Conservation (phyloP, 1,284 basidiomycete species). For the Sphagnurus paluster region DNA sequence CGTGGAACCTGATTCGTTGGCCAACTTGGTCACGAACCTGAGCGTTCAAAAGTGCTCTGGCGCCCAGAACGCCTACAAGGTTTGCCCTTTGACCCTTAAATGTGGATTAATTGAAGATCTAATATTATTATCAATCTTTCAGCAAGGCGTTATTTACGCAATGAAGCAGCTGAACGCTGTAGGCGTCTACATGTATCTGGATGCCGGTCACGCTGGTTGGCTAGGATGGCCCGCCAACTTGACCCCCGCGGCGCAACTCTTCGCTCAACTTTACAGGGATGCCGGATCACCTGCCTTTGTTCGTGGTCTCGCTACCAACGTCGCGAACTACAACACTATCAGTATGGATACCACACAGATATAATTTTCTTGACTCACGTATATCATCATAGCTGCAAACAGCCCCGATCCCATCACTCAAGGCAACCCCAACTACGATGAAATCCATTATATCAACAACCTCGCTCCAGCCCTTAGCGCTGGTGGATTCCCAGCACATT, state of each 20-base stretch:
- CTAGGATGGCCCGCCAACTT: slow-evolving; percentile 68
- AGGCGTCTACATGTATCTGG: slow-evolving; percentile 60
- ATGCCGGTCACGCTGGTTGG: slow-evolving; percentile 69
- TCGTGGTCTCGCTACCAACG: slow-evolving; percentile 64
- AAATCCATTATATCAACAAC: slow-evolving; percentile 59
- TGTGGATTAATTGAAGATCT: background rate
- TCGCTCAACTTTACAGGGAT: slow-evolving; percentile 46
- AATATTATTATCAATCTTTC: background rate
- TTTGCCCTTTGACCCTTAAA: slow-evolving; percentile 17
- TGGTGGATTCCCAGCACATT: slow-evolving; percentile 56
- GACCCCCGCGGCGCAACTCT: slow-evolving; percentile 55
- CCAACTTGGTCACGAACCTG: slow-evolving; percentile 64
- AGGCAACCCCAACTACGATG: slow-evolving; percentile 61
- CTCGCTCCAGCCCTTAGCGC: slow-evolving; percentile 47
- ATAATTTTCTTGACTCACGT: slow-evolving; percentile 2
- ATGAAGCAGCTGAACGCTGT: slow-evolving; percentile 54
- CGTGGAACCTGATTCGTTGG: slow-evolving; percentile 65
- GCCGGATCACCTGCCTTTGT: slow-evolving; percentile 54
- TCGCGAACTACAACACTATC: slow-evolving; percentile 66
- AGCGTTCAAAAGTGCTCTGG: slow-evolving; percentile 55
- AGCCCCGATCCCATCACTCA: slow-evolving; percentile 60
- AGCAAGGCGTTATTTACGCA: slow-evolving; percentile 55
- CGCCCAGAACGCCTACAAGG: slow-evolving; percentile 53
- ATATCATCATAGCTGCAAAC: slow-evolving; percentile 31
- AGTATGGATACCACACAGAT: slow-evolving; percentile 24